Evolutionary conservation across 257 asterid species (phyloP), one percentile per base, ranked within the genome.

Genomic region (Eustoma russellianum): DNA sequence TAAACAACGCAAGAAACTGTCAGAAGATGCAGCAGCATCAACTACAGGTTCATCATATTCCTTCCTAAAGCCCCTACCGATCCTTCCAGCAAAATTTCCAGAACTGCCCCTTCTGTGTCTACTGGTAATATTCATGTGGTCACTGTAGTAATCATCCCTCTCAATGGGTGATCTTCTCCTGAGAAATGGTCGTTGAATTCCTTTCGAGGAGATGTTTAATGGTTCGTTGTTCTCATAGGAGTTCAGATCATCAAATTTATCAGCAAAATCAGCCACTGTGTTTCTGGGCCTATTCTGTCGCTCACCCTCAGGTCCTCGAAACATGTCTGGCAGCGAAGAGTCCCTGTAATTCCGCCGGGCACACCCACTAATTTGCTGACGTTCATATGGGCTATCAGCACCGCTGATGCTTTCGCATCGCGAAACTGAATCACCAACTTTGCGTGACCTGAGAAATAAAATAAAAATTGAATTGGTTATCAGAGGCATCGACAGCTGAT

Each of bases 131-230:
- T 85, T 74, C 67, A 84, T 77, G 46, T 63, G 74, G 28, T 64
- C 65, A 10, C 62, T 74, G 55, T 65, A 71, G 61, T 62, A 61
- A 49, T 68, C 84, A 57, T 74, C 96, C 67, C 82, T 62, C 55
- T 77, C 87, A 18, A 46, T 52, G 0, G 79, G 78, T 34, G 85
- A 77, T 65, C 90, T 77, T 70, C 85, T 81, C 61, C 76, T 38
- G 47, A 58, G 55, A 24, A 61, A 15, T 18, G 83, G 82, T 66
- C 82, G 74, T 38, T 77, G 68, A 60, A 52, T 50, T 55, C 72
- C 77, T 57, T 74, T 79, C 19, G 86, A 38, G 43, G 74, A 61
- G 65, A 38, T 7, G 62, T 51, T 69, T 33, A 53, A 53, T 46
- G 70, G 55, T 57, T 64, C 90, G 70, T 80, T 68, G 17, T 61